Evolutionary conservation across 2,329 filamentous ascomycete species (phyloP), one percentile per base, ranked within the genome.

Genomic region (Stachybotrys echinatus): DNA sequence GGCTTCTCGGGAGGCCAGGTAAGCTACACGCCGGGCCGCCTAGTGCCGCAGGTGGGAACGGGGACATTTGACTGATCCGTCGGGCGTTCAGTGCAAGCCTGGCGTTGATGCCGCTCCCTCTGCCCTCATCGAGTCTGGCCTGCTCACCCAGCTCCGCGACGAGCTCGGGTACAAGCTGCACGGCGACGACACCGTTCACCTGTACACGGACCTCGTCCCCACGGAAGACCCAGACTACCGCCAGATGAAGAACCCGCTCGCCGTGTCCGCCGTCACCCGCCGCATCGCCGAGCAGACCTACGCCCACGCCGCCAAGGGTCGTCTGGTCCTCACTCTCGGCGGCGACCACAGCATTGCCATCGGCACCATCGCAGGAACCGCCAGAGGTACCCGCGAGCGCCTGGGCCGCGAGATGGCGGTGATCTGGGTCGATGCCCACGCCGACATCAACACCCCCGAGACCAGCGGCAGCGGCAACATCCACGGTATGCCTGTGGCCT

Each of bases 341-440:
- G 94, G 94, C 48, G 94, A 99, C 73, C 94, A 99, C 77, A 91
- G 86, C 56, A 95, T 99, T 65, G 94, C 94, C 55, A 95, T 99
- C 60, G 94, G 94, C 55, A 95, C 90, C 45, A 84, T 99, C 59
- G 87, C 87, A 23, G 94, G 94, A 39, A 89, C 87, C 2, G 89
- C 92, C 34, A 89, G 87, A 73, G 94, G 92, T 0, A 85, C 89
- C 39, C 83, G 89, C 51, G 92, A 99, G 77, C 76, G 92, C 18
- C 74, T 95, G 52, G 83, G 76, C 42, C 80, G 87, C 50, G 92
- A 97, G 61, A 85, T 96, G 55, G 94, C 91, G 12, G 89, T 99
- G 51, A 95, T 99, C 68, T 99, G 94, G 94, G 94, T 99, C 27
- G 94, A 99, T 70, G 94, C 94, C 22, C 94, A 99, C 70, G 87